Evolutionary conservation across 75 land plant genomes (phyloP), one percentile per base, ranked within the genome.

Genomic region (Selaginella moellendorffii): DNA sequence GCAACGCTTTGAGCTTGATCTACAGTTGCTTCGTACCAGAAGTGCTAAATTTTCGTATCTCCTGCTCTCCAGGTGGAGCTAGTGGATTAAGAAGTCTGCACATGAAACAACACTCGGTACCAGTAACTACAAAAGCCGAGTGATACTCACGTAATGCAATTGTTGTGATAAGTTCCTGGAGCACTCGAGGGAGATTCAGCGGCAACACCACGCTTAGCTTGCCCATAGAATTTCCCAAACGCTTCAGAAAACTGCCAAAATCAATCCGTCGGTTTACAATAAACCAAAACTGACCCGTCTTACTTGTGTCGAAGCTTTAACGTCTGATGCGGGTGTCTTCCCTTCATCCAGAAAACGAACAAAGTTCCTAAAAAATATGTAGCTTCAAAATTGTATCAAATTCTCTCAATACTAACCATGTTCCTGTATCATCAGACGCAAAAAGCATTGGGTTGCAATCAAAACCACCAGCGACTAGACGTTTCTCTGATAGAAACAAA

Each of bases 381-480:
- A n/a, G n/a, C n/a, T 36, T 36, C 14, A 36, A 5, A 14, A 5
- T 5, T 36, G 46, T 36, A 36, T 36, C 5, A 5, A 14, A 5
- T 5, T 36, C 10, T 36, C 10, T 14, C 10, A 5, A 36, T 36
- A 24, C 71, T 53, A 71, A 93, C 98, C 98, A 93, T 63, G 77
- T 81, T 60, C 98, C 98, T 23, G 63, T 83, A 66, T 76, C 78
- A 71, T 89, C 96, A 51, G 81, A 80, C 1, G 73, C 69, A 62
- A 93, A 93, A 25, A 89, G 76, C 96, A 93, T 83, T 22, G 98
- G 98, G 54, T 83, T 77, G 75, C 98, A 85, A 66, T 93, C 98
- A 83, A 81, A 93, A 30, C 98, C 98, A 63, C 88, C 96, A 56
- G 83, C 98, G 36, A 93, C 78, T 18, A 93, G 78, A 68, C 81